Base-by-base conservation (phyloP, 1,284 basidiomycete genomes). In the Takashimella tepidaria region DNA sequence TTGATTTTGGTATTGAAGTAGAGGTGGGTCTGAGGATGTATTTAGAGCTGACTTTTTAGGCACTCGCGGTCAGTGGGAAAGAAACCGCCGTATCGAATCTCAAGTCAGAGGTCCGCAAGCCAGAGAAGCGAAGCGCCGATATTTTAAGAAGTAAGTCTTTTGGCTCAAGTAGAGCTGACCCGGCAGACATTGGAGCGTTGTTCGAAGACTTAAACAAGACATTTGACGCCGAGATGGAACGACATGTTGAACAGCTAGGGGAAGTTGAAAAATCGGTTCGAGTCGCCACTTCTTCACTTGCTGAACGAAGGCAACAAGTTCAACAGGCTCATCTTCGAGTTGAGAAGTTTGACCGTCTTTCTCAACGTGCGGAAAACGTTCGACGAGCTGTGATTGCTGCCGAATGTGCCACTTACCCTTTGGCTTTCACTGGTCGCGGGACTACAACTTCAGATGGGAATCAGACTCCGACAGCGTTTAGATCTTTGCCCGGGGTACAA, bases 1-100 rank as follows among this genome's bases (percentile, higher is more conserved):
- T 86, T 12, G 95, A 99, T 73, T 99, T 92, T 70, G 92, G 92
- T 19, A 83, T 97, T 3, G 90, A 95, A 67, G 85, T 84, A 27
- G 89, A 92, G 80, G 92, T 89, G 69, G 64, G 82, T 68, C 19
- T 37, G 31, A 8, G 16, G 31, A 16, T 8, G 51, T 55, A 45
- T 54, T 48, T 62, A 22, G 41, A 27, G 40, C 20, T 20, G 20
- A 22, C 57, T 26, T 41, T 51, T 16, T 37, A 72, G 73, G 59
- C 72, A 21, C 62, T 78, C 53, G 41, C 68, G 53, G 82, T 85
- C 21, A 81, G 83, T 41, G 78, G 85, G 54, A 83, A 84, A 11
- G 89, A 96, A 62, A 87, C 89, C 64, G 77, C 89, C 11, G 76
- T 91, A 2, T 79, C 83, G 16, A 82, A 82, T 22, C 72, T 91